phyloP scores from a whole-genome alignment of 1,284 basidiomycete species.

The Cystobasidiaceae sp. region DNA sequence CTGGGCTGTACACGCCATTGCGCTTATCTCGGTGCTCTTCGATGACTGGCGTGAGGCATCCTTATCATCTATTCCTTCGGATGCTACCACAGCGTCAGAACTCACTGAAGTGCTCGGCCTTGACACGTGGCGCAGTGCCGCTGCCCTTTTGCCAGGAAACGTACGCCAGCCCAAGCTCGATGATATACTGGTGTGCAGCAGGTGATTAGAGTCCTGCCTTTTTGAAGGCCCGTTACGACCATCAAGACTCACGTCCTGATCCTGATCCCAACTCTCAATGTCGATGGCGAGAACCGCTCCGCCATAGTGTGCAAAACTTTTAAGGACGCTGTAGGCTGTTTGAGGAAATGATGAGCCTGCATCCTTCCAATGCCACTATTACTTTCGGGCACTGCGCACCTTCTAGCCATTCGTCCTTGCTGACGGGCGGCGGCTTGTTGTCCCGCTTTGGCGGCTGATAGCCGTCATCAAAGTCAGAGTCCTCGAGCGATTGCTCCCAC shows the following conservation, averaged over 20 bases:
- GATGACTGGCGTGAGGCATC: neutral
- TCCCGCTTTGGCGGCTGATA: neutral
- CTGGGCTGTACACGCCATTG: constrained; percentile 4
- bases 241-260: constrained; percentile 16
- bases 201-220: neutral
- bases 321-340: constrained; percentile 10
- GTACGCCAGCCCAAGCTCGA: constrained; percentile 26
- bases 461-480: constrained; percentile 28
- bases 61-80: neutral
- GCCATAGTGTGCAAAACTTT: constrained; percentile 16
- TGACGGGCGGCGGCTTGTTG: neutral
- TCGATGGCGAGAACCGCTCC: constrained; percentile 22
- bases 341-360: neutral
- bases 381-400: neutral
- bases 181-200: constrained; percentile 2
- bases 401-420: constrained; percentile 15
- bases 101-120: constrained; percentile 26
- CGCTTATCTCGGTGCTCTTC: constrained; percentile 22
- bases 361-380: neutral
- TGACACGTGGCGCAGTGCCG: constrained; percentile 1
- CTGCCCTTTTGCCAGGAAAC: constrained; percentile 23
- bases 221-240: neutral
- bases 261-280: constrained; percentile 20
- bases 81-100: neutral
- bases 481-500: constrained; percentile 22